phyloP scores from a whole-genome alignment of 75 land plant genomes.

The Adiantum capillusveneris region DNA sequence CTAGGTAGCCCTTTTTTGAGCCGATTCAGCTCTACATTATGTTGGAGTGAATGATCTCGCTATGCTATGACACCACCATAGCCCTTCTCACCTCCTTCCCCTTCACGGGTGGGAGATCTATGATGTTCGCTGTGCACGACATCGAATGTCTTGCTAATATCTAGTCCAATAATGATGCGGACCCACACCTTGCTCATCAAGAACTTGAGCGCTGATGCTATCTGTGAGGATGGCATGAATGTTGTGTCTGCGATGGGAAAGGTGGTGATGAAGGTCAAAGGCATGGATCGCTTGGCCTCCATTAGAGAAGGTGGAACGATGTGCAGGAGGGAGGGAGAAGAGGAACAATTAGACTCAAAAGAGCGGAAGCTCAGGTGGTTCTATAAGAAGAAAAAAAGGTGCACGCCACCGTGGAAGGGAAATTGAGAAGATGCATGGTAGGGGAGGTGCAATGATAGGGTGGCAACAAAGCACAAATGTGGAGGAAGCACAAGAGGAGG shows the following conservation, averaged over 20 bases:
- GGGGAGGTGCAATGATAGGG: too few relatives aligned
- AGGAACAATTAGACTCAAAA: too few relatives aligned
- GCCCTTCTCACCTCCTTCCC: constrained; percentile 36
- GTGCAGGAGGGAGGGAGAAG: constrained; percentile 33
- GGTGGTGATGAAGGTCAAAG: constrained; percentile 54
- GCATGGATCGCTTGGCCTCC: constrained; percentile 98
- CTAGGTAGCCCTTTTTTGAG: constrained; percentile 52
- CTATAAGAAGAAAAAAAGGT: too few relatives aligned
- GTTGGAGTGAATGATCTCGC: constrained; percentile 66
- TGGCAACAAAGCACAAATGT: too few relatives aligned
- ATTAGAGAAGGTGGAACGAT: constrained; percentile 53
- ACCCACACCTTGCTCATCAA: too few relatives aligned
- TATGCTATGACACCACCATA: constrained; percentile 85
- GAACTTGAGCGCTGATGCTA: too few relatives aligned
- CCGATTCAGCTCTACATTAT: constrained; percentile 51
- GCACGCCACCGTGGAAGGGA: too few relatives aligned
- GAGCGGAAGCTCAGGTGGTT: too few relatives aligned
- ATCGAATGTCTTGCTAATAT: constrained; percentile 47
- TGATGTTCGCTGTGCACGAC: constrained; percentile 87
- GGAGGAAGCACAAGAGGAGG: too few relatives aligned
- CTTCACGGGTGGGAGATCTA: constrained; percentile 67
- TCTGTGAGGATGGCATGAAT: constrained; percentile 54
- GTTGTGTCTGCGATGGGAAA: constrained; percentile 54
- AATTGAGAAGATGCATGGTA: too few relatives aligned
- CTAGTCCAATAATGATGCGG: constrained; percentile 43